Base-by-base conservation (phyloP, 192 early-diverging fungal species). In the Mortierella claussenii region DNA sequence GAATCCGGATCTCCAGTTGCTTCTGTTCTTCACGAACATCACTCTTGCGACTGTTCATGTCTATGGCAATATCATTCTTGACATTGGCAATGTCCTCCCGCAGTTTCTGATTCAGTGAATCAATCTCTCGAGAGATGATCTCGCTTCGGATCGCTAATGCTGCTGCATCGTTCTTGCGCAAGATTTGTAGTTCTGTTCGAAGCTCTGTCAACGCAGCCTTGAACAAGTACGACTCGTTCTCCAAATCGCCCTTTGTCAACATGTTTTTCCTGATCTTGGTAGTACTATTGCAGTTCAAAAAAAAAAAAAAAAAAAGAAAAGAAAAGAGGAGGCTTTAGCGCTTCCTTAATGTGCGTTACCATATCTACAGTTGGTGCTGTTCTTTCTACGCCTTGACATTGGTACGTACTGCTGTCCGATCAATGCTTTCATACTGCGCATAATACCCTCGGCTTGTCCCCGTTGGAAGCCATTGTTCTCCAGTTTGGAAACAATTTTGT, bases 31-130 rank as follows among this genome's bases (percentile, higher is more conserved):
- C 92, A 23, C 88, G 82, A 9, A 86, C 87, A 37, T 98, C 96
- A 44, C 92, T 87, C 67, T 93, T 94, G 65, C 92, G 91, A 68
- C 92, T 92, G 78, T 94, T 98, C 78, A 98, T 79, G 67, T 98
- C 96, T 59, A 98, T 89, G 23, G 89, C 83, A 44, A 98, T 90
- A n/a, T 96, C 93, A 15, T 89, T 85, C 62, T 93, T 93, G 78
- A 96, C 71, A 30, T 86, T 87, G 5, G 87, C 85, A 21, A 94
- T 83, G 44, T 92, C 86, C 47, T 98, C 96, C n/a, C 88, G 82
- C 33, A 93, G 80, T 34, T 85, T 85, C 47, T 92, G 92, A 36
- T 83, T 86, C 60, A 96, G 57, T 0, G 87, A 85, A 55, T 96
- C 93, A 21, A 95, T 86, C 53, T 94, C 94, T 46, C 95, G 84